Base-by-base conservation (phyloP, 2,329 filamentous ascomycete species). In the Dothidotthia symphoricarpi region DNA sequence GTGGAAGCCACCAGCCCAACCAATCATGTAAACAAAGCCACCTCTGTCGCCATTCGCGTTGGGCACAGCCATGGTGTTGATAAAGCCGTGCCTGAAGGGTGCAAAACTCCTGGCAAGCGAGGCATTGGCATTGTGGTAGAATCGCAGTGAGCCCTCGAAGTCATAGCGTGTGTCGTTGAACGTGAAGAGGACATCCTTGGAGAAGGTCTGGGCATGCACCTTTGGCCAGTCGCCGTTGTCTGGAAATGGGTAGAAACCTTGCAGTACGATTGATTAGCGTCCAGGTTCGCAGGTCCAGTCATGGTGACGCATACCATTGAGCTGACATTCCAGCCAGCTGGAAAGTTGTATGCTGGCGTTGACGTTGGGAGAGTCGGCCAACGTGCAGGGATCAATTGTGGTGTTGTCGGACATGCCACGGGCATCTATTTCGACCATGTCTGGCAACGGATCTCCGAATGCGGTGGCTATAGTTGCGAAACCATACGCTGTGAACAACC, bases 131-230 rank as follows among this genome's bases (percentile, higher is more conserved):
- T 36, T 51, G 11, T 53, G 46, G 26, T 64, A 64, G 1, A 62
- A 46, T 8, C 36, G 22, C 2, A 57, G 35, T 14, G 55, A 63
- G 43, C 55, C 52, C 19, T 49, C 47, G 27, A 57, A 63, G 42
- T 61, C 53, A 47, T 61, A 62, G 16, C 53, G 57, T 10, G 57
- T 61, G 32, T 54, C 47, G 34, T 64, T 64, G 51, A 64, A 63
- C 9, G 55, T 62, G 32, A 61, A 61, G 2, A 40, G 43, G n/a
- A 64, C 41, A 30, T 51, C 48, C 12, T 45, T 43, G 12, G 55
- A 57, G 30, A 64, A 63, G 3, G 56, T 44, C 4, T 34, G 15
- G 9, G 51, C 44, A 29, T 55, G 61, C 13, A 48, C 49, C 13
- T 38, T 28, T 9, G 54, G 51, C 61, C 61, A 64, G 12, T 58